Conservation (phyloP, 257 asterid species). For the Fraxinus cuspidata region DNA sequence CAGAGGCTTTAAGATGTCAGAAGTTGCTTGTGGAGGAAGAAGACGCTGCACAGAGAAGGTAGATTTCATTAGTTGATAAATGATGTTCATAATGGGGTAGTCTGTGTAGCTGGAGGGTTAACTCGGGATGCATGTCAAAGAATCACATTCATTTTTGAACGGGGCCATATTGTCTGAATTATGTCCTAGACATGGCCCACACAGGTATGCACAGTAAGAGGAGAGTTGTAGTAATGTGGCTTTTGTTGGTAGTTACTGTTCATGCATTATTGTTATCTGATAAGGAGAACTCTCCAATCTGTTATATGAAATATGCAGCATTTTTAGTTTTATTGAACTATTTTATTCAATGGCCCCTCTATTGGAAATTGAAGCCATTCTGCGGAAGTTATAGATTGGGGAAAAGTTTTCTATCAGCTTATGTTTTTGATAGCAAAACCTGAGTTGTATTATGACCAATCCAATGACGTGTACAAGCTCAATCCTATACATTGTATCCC, state of each 20-base stretch:
- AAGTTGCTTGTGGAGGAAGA: slow-evolving; percentile 98
- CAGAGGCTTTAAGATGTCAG: slow-evolving; percentile 92
- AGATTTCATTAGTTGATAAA: slow-evolving; percentile 12
- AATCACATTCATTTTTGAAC: neutral
- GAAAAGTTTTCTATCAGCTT: neutral
- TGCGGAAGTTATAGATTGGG: neutral
- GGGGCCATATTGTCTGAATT: neutral
- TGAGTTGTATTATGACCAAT: neutral
- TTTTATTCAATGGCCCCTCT: neutral
- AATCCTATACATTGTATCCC: neutral
- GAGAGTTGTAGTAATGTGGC: neutral
- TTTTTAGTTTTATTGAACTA: neutral
- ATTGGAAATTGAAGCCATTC: neutral
- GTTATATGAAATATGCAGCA: neutral
- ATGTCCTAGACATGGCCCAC: neutral
- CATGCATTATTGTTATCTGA: neutral
- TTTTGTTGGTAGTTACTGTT: neutral
- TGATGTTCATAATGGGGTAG: neutral
- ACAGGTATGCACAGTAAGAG: neutral
- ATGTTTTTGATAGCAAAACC: neutral
- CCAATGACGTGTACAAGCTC: neutral
- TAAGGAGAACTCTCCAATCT: neutral
- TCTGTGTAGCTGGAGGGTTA: neutral
- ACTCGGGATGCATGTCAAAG: neutral
- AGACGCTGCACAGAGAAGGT: slow-evolving; percentile 89